Conservation (phyloP, 805 yeast species). For the Kazachstania viticola region DNA sequence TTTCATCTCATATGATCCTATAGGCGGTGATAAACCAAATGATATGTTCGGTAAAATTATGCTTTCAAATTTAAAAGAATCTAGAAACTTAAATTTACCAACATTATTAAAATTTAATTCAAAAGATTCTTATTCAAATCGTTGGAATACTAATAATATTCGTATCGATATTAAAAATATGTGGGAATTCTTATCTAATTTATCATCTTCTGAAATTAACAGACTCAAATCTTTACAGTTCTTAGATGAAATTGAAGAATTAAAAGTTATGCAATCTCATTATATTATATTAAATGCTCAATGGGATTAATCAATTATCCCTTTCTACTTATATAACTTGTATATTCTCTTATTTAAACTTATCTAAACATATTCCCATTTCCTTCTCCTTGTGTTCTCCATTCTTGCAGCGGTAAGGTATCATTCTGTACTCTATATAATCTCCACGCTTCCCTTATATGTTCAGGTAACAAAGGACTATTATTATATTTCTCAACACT, state of each 20-base stretch:
- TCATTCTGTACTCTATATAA: constrained; percentile 57
- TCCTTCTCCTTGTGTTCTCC: constrained; percentile 63
- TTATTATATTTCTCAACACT: constrained; percentile 28
- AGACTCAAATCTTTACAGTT: constrained; percentile 39
- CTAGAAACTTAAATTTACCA: constrained; percentile 38
- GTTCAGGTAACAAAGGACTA: constrained; percentile 70
- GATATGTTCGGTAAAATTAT: constrained; percentile 41
- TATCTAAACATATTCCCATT: constrained; percentile 62
- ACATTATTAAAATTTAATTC: constrained; percentile 31
- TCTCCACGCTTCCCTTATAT: constrained; percentile 83
- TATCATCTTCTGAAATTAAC: constrained; percentile 26
- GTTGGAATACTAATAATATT: constrained; percentile 7
- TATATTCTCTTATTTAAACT: constrained; percentile 2
- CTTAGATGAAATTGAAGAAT: constrained; percentile 50
- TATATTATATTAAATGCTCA: constrained; percentile 33
- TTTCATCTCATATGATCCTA: constrained; percentile 45
- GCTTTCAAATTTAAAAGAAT: constrained; percentile 36
- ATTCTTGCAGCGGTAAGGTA: constrained; percentile 47
- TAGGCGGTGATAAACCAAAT: constrained; percentile 35
- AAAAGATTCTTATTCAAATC: constrained; percentile 18
- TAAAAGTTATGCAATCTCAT: constrained; percentile 39
- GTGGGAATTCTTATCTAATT: constrained; percentile 24
- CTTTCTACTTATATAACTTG: not conserved
- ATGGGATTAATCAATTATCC: constrained; percentile 6
- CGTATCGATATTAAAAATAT: constrained; percentile 15